phyloP scores from a whole-genome alignment of 495 filamentous ascomycete genomes.

The Hypoxylon fragiforme region DNA sequence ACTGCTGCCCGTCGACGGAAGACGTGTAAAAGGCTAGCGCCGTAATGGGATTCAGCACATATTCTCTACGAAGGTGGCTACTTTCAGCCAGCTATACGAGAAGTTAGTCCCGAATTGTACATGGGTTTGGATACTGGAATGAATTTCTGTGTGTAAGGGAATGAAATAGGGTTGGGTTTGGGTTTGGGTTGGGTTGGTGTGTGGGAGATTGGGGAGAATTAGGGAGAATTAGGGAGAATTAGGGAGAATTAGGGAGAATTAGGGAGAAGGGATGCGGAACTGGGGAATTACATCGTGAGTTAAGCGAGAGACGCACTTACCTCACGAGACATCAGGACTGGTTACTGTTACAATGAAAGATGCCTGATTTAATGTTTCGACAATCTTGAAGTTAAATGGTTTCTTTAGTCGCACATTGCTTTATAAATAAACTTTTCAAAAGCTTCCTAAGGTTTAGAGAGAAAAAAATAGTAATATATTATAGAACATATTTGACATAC shows the following conservation, averaged over 20 bases:
- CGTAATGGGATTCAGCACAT: slow-evolving; percentile 59
- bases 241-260: no score
- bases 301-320: slow-evolving; percentile 15
- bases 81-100: slow-evolving; percentile 9
- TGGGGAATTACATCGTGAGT: slow-evolving; percentile 4
- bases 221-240: no score
- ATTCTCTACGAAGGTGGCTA: slow-evolving; percentile 37
- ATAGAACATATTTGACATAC: no score
- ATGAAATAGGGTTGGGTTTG: not conserved
- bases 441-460: not conserved
- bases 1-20: slow-evolving; percentile 36
- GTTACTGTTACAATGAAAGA: no score
- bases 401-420: no score
- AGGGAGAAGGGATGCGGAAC: not conserved
- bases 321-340: slow-evolving; percentile 32
- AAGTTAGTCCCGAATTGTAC: slow-evolving; percentile 11
- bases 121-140: not conserved
- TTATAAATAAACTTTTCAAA: not conserved
- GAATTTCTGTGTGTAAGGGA: not conserved
- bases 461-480: no score
- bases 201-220: no score
- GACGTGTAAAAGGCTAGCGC: slow-evolving; percentile 54
- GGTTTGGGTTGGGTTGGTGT: no score
- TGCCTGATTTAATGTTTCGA: no score
- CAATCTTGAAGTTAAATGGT: no score